phyloP scores from a whole-genome alignment of 1,284 basidiomycete genomes.

The Crucibulum cyathiforme region DNA sequence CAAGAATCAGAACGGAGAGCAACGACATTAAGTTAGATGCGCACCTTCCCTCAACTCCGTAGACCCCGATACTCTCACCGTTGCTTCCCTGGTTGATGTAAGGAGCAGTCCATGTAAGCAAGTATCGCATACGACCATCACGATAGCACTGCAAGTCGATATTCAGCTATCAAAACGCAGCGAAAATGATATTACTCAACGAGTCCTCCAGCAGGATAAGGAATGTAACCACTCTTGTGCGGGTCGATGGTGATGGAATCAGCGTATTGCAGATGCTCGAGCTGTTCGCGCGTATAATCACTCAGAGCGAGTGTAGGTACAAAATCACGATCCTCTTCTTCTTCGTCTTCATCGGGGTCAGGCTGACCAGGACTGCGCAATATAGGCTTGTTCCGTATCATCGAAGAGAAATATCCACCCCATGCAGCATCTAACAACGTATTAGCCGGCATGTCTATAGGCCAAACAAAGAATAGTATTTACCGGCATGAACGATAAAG shows the following conservation, averaged over 20 bases:
- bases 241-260: conserved; percentile 55
- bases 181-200: conserved; percentile 12
- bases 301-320: conserved; percentile 33
- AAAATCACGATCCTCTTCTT: conserved; percentile 15
- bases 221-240: conserved; percentile 53
- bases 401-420: conserved; percentile 53
- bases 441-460: not conserved
- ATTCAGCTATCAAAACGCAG: not conserved
- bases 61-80: conserved; percentile 45
- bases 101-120: conserved; percentile 50
- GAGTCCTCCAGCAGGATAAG: conserved; percentile 51
- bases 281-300: conserved; percentile 24
- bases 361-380: conserved; percentile 7
- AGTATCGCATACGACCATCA: conserved; percentile 45
- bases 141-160: conserved; percentile 29
- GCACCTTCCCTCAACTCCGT: conserved; percentile 54
- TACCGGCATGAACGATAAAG: conserved; percentile 46
- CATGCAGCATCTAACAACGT: conserved; percentile 44
- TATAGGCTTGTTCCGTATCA: conserved; percentile 25
- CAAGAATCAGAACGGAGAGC: not conserved
- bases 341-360: not conserved
- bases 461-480: not conserved
- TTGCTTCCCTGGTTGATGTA: conserved; percentile 36
- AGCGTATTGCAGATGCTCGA: conserved; percentile 28
- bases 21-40: conserved; percentile 5